Evolutionary conservation across 305 asterid species (phyloP).

Genomic region (Fraxinus velutina): DNA sequence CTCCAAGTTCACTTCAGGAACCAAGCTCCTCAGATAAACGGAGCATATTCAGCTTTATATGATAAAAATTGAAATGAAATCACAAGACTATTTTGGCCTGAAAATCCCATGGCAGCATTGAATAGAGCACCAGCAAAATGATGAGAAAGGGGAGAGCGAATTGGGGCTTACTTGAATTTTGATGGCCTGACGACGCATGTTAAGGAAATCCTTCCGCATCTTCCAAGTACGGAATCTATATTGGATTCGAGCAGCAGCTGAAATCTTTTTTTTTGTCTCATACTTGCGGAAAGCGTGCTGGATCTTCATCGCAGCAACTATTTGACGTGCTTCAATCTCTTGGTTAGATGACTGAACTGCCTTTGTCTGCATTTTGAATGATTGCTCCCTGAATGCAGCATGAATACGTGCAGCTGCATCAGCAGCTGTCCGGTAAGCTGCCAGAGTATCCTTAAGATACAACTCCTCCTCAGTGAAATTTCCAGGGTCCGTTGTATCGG

Average conservation of each 20-base stretch:
- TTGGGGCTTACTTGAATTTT: conserved; percentile 66
- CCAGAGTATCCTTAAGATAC: conserved; percentile 70
- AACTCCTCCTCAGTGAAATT: conserved; percentile 66
- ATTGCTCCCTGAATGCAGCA: conserved; percentile 84
- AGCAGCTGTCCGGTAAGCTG: conserved; percentile 95
- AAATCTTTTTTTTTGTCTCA: conserved; percentile 60
- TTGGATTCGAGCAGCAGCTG: conserved; percentile 89
- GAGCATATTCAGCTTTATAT: conserved; percentile 5
- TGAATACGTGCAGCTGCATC: conserved; percentile 98
- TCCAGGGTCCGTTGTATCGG: conserved; percentile 37
- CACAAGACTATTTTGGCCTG: not conserved
- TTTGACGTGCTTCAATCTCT: conserved; percentile 75
- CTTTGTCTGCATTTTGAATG: conserved; percentile 47
- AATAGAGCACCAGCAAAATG: not conserved
- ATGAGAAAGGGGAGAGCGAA: not conserved
- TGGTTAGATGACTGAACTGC: conserved; percentile 58
- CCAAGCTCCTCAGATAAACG: not conserved
- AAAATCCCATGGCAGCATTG: not conserved
- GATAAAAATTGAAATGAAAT: not conserved
- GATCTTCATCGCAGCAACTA: conserved; percentile 93
- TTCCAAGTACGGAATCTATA: conserved; percentile 84
- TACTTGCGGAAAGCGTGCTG: conserved; percentile 87
- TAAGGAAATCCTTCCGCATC: conserved; percentile 73
- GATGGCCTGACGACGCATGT: conserved; percentile 80
- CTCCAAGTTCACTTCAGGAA: not conserved